A percentile compares a stretch with the other conserved stretches of the same genome.
These are phyloP conservation scores for Globisporangium middletonii DNA, from an alignment of 352 stramenopile genomes.

Conservation along the genomic window DNA sequence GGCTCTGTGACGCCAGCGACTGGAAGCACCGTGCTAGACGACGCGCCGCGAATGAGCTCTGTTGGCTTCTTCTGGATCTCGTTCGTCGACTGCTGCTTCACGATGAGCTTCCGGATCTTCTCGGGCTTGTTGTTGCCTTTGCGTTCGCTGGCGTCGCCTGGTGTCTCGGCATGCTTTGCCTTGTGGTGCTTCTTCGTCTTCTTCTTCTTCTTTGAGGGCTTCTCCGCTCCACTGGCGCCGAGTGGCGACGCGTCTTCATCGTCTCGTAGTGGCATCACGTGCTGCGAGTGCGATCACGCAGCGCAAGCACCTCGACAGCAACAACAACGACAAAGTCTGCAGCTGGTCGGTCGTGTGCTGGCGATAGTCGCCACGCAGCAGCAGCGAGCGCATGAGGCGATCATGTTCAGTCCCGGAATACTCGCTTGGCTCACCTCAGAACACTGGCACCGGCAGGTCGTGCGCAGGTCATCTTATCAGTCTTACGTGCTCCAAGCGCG, in stretches of 20 bases:
- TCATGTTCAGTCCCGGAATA: too few species aligned
- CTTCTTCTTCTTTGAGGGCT: constrained; percentile 7
- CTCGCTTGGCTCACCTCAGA: too few species aligned
- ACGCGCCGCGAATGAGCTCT: constrained; percentile 1
- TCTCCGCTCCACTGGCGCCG: neutral
- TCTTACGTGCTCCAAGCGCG: too few species aligned
- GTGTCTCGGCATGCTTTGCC: neutral
- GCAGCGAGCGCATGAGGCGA: too few species aligned
- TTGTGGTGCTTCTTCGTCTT: constrained; percentile 15
- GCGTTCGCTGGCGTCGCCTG: neutral
- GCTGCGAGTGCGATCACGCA: neutral
- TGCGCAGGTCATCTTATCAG: too few species aligned
- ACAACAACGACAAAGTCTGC: neutral
- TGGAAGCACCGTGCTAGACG: constrained; percentile 1
- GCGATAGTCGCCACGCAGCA: too few species aligned
- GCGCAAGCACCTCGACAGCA: neutral
- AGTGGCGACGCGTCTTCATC: neutral
- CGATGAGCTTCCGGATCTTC: constrained; percentile 8
- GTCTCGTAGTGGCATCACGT: neutral
- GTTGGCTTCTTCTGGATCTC: neutral
- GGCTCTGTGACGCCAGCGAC: neutral
- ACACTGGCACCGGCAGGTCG: too few species aligned
- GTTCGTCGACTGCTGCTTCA: constrained; percentile 9
- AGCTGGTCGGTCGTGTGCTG: too few species aligned
- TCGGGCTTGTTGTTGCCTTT: neutral